Evolutionary conservation across 768 basidiomycete species (phyloP), one percentile per base, ranked within the genome.

Genomic region (Pleurotus citrinopileatus): DNA sequence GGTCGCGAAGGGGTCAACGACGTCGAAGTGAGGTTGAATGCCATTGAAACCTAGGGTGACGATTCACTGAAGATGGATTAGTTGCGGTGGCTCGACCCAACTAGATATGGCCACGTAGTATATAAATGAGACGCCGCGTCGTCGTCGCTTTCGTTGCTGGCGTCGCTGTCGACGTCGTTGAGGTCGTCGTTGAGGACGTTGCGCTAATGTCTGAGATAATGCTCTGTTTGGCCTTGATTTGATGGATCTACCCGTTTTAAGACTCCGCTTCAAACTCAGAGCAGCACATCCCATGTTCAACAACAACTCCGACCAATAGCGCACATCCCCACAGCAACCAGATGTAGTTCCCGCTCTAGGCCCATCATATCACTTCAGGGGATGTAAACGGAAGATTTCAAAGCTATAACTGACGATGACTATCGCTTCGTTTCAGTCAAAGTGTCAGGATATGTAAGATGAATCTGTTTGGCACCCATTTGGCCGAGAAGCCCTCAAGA

Each of bases 1-100:
- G 91, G 89, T 36, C 90, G 79, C 32, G 86, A 82, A 51, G 90
- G 90, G 0, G 86, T 90, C 56, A 91, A 71, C 50, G 86, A 87
- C 37, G 80, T 69, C 19, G 82, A 57, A 25, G 74, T 64, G 27
- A 74, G 52, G 52, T 53, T 42, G 42, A 42, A 53, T 17, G 52
- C 52, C 52, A 53, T 34, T 19, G 19, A 36, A 27, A 48, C 29
- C 17, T 32, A 13, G 25, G 23, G 44, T 25, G 22, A 20, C 44
- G 44, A 26, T 46, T 46, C 13, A 25, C 44, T 46, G 19, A 36
- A 48, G n/a, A 22, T 48, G 17, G 17, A 15, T 36, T 20, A 48
- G 28, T n/a, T n/a, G 23, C 42, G 42, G 20, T 27, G 45, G 26
- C 28, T 26, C 10, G n/a, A 7, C 13, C 38, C 22, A 42, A 38